Evolutionary conservation across 2,329 filamentous ascomycete species (phyloP), one percentile per base, ranked within the genome.

Genomic region (Ceratocystis colombiana): DNA sequence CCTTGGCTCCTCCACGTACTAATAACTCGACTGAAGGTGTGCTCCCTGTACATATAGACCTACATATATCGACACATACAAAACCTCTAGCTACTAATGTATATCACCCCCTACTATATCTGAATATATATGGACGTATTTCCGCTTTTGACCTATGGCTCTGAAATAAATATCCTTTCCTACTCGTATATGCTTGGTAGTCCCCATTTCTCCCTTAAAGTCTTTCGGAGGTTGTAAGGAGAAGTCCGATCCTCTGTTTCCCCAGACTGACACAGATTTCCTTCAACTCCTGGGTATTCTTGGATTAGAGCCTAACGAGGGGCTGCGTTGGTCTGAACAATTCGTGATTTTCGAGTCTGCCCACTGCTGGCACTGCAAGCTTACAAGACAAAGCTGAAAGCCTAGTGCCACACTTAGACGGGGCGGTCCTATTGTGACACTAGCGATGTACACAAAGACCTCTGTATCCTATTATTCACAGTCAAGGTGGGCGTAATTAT

Each of bases 361-460:
- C 15, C 3, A 53, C 3, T 53, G 17, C 20, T 25, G 10, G 48
- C 48, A 25, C 48, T 28, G 25, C 8, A 53, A 15, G 48, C 55
- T 20, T 33, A 37, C 25, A 59, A 59, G 55, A 59, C 55, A 59
- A 59, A 59, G 55, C 55, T 59, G 55, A 59, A 59, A 59, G 1
- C 30, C 17, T 8, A 33, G 28, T 59, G 28, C 55, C 20, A 37
- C 17, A n/a, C 17, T 2, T 37, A 2, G 12, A 10, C 28, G n/a
- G 33, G 55, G 37, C 37, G 37, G 7, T 33, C 15, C 30, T 37
- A 25, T n/a, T 30, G 55, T 37, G 12, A 37, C 55, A 59, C 55
- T 20, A 20, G 48, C 48, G 22, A n/a, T 20, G n/a, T 8, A n/a
- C n/a, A n/a, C 8, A 22, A 25, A 12, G 7, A n/a, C 48, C n/a